A percentile compares a stretch with the other conserved stretches of the same genome.
phyloP scores from a whole-genome alignment of 345 rosid genomes.

The Populus deltoides region DNA sequence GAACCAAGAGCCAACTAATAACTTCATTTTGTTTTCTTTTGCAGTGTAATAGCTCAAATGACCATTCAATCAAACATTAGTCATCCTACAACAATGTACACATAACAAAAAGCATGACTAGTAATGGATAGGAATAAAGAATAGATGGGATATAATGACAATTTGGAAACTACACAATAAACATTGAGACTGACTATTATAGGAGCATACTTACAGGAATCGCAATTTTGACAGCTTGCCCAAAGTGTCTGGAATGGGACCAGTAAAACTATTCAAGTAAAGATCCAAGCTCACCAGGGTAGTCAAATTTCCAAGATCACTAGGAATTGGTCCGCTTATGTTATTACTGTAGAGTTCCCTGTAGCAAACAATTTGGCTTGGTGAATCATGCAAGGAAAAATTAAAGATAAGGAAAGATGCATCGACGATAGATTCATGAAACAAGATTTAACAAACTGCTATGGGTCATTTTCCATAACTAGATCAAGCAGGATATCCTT shows the following conservation, averaged over 20 bases:
- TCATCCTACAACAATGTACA: not conserved
- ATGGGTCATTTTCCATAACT: not conserved
- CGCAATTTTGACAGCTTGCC: conserved; percentile 88
- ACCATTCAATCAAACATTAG: not conserved
- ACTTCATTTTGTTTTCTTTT: not conserved
- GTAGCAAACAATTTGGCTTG: conserved; percentile 21
- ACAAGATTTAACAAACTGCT: not conserved
- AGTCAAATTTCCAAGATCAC: conserved; percentile 91
- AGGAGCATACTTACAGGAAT: conserved; percentile 68
- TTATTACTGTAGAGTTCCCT: conserved; percentile 98
- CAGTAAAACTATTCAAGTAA: conserved; percentile 83
- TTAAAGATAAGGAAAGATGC: not conserved
- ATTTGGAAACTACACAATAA: not conserved
- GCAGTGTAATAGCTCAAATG: not conserved
- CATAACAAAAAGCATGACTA: not conserved
- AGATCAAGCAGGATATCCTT: not conserved
- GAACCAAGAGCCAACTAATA: not conserved
- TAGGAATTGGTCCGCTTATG: conserved; percentile 83
- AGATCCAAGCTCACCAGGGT: conserved; percentile 98
- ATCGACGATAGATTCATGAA: not conserved
- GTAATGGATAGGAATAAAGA: not conserved
- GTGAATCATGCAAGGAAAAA: conserved; percentile 4
- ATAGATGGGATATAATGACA: not conserved
- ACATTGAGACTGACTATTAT: not conserved
- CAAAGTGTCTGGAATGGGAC: conserved; percentile 82